These are phyloP conservation scores for Cyphellophora attinorum DNA, from an alignment of 2,329 filamentous ascomycete species.

Conservation along the genomic window DNA sequence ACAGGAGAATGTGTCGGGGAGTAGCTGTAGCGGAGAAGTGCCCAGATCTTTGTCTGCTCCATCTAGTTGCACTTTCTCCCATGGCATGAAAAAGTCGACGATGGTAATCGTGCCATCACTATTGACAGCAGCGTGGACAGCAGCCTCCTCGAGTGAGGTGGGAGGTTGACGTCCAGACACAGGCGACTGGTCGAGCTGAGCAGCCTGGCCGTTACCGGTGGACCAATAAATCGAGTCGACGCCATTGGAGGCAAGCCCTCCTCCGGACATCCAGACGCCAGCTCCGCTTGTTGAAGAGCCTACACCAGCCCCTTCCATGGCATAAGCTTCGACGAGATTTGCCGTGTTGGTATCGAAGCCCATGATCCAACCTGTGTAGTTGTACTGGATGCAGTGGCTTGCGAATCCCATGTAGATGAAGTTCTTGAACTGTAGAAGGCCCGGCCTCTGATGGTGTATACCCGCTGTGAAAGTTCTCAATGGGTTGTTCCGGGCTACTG, in stretches of 20 bases:
- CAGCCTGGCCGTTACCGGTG: constrained; percentile 21
- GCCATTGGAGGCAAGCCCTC: constrained; percentile 20
- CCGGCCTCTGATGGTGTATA: constrained; percentile 43
- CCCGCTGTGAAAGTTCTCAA: constrained; percentile 44
- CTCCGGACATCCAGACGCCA: constrained; percentile 21
- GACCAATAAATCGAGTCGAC: constrained; percentile 19
- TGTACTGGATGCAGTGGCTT: constrained; percentile 47
- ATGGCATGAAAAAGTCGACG: constrained; percentile 47
- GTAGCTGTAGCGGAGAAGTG: constrained; percentile 17
- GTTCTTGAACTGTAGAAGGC: constrained; percentile 35
- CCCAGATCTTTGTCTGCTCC: constrained; percentile 44
- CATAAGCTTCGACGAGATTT: constrained; percentile 11
- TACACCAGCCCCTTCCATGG: constrained; percentile 13
- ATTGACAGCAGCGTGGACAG: constrained; percentile 14
- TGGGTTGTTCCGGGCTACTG: constrained; percentile 36
- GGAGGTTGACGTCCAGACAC: constrained; percentile 19
- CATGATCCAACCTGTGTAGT: constrained; percentile 46
- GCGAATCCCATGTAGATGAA: constrained; percentile 45
- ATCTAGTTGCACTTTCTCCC: constrained; percentile 40
- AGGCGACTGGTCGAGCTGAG: constrained; percentile 19
- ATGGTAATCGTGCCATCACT: constrained; percentile 30
- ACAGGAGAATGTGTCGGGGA: constrained; percentile 13
- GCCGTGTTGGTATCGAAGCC: constrained; percentile 29
- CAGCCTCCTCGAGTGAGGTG: constrained; percentile 20
- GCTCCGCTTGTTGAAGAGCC: constrained; percentile 9